Evolutionary conservation across 768 basidiomycete genomes (phyloP).

Genomic region (Royoungia palumana): DNA sequence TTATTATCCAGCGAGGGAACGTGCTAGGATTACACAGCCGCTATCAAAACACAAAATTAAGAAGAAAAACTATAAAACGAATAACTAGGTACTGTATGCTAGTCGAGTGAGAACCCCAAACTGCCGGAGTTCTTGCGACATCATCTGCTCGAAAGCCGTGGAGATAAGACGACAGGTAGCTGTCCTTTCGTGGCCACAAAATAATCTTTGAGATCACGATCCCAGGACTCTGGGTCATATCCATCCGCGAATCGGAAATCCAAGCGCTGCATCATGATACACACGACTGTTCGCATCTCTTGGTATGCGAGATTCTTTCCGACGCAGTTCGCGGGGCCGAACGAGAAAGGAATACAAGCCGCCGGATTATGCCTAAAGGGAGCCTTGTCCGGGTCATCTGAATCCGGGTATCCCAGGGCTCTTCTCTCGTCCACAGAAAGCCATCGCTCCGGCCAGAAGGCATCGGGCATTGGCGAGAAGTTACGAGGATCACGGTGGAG

Average conservation of each 20-base stretch:
- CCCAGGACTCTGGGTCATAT: slow-evolving; percentile 34
- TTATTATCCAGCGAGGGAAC: slow-evolving; percentile 9
- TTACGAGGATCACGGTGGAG: slow-evolving; percentile 46
- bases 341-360: slow-evolving; percentile 46
- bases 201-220: slow-evolving; percentile 35
- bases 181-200: slow-evolving; percentile 37
- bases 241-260: slow-evolving; percentile 39
- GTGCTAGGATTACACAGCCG: slow-evolving; percentile 14
- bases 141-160: slow-evolving; percentile 24
- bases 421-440: slow-evolving; percentile 29
- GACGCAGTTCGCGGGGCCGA: slow-evolving; percentile 43
- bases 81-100: slow-evolving; percentile 28
- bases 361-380: slow-evolving; percentile 33
- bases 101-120: slow-evolving; percentile 18
- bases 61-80: slow-evolving; percentile 8
- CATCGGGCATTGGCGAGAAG: slow-evolving; percentile 44
- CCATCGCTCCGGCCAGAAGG: slow-evolving; percentile 47
- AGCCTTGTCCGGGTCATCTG: slow-evolving; percentile 22
- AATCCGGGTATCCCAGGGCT: slow-evolving; percentile 24
- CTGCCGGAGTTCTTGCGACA: slow-evolving; percentile 7
- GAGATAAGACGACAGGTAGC: slow-evolving; percentile 35
- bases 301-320: slow-evolving; percentile 43
- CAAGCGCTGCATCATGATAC: slow-evolving; percentile 38
- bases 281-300: slow-evolving; percentile 41
- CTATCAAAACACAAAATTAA: slow-evolving; percentile 14